Base-by-base conservation (phyloP, 2,329 filamentous ascomycete species). In the Talaromyces sp. region DNA sequence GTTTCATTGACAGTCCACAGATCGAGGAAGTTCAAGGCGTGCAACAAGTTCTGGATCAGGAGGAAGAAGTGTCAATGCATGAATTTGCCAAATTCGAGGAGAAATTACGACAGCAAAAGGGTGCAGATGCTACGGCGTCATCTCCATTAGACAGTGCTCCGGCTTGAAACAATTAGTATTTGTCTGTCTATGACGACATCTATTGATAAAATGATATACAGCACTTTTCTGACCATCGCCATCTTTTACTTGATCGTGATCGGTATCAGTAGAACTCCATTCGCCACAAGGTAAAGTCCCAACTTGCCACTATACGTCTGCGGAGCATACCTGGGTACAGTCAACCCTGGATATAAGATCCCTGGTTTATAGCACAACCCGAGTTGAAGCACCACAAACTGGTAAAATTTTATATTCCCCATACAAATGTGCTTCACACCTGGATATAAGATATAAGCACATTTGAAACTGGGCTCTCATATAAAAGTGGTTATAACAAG, bases 11-110 rank as follows among this genome's bases (percentile, higher is more conserved):
- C 28, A 8, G 25, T 55, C 53, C 72, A 65, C 75, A 96, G 84
- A 96, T 97, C 63, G 92, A 97, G 73, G 94, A 97, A 73, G 94
- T 97, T 39, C 87, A 96, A 74, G 90, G 89, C 2, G 93, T 99
- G 41, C 84, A 90, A 63, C 93, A 97, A 73, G 88, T 97, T 2
- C 74, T 96, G 67, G 93, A 97, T 66, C 83, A 90, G 66, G 94
- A 97, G 75, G 94, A 97, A 72, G 90, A 96, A 73, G 83, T 97
- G 63, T 85, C 92, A 0, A 75, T 93, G 67, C 77, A 86, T 65
- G 93, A 97, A 70, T 97, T 99, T 76, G 89, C 88, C 63, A 94
- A 89, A 75, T 97, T 97, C 70, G 93, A 97, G 73, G 90, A 97
- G 78, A 97, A 88, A 71, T 67, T 89, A 63, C 79, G 79, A 63